These are phyloP conservation scores for Candida nanaspora DNA, from an alignment of 805 yeast genomes.

Conservation along the genomic window DNA sequence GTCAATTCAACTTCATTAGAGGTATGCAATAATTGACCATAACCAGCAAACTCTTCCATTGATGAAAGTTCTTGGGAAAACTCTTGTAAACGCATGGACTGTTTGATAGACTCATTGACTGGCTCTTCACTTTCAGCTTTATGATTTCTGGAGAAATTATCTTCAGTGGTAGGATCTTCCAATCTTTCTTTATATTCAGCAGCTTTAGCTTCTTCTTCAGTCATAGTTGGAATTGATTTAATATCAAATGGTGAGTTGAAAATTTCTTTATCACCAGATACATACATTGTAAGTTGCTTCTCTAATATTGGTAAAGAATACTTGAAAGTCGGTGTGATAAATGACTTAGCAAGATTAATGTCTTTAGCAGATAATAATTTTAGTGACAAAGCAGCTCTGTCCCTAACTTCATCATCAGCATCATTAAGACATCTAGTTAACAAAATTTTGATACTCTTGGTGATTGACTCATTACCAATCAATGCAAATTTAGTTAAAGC, in stretches of 20 bases:
- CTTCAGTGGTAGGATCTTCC: constrained; percentile 10
- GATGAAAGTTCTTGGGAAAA: constrained; percentile 62
- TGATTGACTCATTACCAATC: constrained; percentile 60
- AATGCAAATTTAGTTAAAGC: constrained; percentile 88
- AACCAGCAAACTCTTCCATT: constrained; percentile 65
- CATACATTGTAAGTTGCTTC: constrained; percentile 64
- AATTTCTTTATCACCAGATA: constrained; percentile 42
- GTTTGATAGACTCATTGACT: constrained; percentile 20
- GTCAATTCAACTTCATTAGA: constrained; percentile 64
- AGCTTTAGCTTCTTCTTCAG: constrained; percentile 65
- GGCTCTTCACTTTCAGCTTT: constrained; percentile 23
- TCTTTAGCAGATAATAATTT: constrained; percentile 45
- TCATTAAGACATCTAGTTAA: constrained; percentile 81
- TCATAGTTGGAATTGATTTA: constrained; percentile 52
- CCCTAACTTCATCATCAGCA: constrained; percentile 95
- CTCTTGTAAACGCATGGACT: constrained; percentile 45
- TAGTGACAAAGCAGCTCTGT: constrained; percentile 85
- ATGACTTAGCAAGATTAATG: constrained; percentile 33
- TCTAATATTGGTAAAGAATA: constrained; percentile 78
- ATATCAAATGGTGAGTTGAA: constrained; percentile 64
- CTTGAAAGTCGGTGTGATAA: constrained; percentile 59
- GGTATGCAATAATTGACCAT: constrained; percentile 71
- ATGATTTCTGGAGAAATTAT: constrained; percentile 8
- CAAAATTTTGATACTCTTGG: constrained; percentile 64
- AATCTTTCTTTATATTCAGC: constrained; percentile 50